phyloP scores from a whole-genome alignment of 306 rosid species.

The Rosa rugosa region DNA sequence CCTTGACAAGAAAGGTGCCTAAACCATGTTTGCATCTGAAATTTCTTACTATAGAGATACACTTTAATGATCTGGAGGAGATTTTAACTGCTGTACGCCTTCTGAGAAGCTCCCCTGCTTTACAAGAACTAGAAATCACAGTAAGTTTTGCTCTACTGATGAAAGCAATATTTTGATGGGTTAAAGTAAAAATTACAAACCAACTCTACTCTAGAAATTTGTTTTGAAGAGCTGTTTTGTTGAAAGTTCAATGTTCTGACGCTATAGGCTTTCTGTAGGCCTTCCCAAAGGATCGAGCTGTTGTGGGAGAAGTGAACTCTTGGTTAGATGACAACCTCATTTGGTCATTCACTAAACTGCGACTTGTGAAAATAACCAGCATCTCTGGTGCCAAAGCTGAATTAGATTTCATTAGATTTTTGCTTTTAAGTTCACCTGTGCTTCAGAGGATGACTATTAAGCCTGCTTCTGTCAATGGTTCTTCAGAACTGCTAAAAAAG shows the following conservation, averaged over 20 bases:
- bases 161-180: background rate
- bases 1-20: constrained; percentile 39
- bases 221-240: background rate
- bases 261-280: constrained; percentile 27
- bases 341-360: constrained; percentile 35
- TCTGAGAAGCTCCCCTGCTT: constrained; percentile 51
- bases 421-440: background rate
- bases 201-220: background rate
- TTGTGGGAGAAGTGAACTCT: background rate
- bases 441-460: background rate
- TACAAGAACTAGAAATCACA: constrained; percentile 51
- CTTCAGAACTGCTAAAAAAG: constrained; percentile 36
- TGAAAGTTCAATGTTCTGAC: background rate
- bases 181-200: background rate
- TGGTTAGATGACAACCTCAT: constrained; percentile 33
- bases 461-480: constrained; percentile 6
- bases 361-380: constrained; percentile 42
- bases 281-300: constrained; percentile 33
- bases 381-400: constrained; percentile 44
- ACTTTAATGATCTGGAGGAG: constrained; percentile 49
- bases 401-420: constrained; percentile 38
- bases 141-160: constrained; percentile 28
- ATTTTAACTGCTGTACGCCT: constrained; percentile 47
- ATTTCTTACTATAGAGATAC: constrained; percentile 48
- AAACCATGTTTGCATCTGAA: constrained; percentile 40